Evolutionary conservation across 2,329 filamentous ascomycete genomes (phyloP).

Genomic region (Claviceps sp.): DNA sequence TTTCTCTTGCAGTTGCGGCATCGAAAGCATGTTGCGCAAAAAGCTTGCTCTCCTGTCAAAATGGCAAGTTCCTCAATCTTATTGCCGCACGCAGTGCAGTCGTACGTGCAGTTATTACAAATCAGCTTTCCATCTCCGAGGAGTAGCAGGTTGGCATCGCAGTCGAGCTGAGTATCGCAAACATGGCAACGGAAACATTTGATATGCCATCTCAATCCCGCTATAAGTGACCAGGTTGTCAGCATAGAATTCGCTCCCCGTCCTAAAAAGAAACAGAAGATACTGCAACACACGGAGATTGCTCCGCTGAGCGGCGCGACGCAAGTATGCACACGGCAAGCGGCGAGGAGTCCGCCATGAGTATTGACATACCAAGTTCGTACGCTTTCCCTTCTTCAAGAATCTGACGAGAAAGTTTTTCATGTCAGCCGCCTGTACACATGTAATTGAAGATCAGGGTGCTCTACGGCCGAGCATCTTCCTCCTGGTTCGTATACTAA

Average conservation of each 20-base stretch:
- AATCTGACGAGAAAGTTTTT: constrained; percentile 43
- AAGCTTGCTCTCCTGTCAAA: constrained; percentile 92
- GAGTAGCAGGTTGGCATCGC: constrained; percentile 90
- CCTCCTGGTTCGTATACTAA: constrained; percentile 21
- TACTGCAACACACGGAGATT: not conserved
- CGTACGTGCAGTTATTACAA: constrained; percentile 99
- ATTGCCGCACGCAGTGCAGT: constrained; percentile 89
- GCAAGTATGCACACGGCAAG: not conserved
- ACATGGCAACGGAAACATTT: constrained; percentile 98
- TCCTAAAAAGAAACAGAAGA: not conserved
- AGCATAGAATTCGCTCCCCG: constrained; percentile 6
- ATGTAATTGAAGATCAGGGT: not conserved
- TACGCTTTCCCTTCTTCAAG: constrained; percentile 98
- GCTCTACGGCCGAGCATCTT: not conserved
- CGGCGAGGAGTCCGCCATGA: not conserved
- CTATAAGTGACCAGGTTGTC: constrained; percentile 30
- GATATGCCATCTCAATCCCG: constrained; percentile 95
- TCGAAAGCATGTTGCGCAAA: constrained; percentile 92
- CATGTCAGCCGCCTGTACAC: not conserved
- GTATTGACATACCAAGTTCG: constrained; percentile 63
- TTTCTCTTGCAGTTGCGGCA: constrained; percentile 98
- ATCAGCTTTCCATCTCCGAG: constrained; percentile 96
- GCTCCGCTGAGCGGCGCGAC: not conserved
- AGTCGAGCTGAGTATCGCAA: constrained; percentile 90
- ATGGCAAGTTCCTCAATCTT: constrained; percentile 99